A percentile compares a stretch with the other conserved stretches of the same genome.
Conservation (phyloP, 129 eudicot genomes). For the Escallonia rubra region DNA sequence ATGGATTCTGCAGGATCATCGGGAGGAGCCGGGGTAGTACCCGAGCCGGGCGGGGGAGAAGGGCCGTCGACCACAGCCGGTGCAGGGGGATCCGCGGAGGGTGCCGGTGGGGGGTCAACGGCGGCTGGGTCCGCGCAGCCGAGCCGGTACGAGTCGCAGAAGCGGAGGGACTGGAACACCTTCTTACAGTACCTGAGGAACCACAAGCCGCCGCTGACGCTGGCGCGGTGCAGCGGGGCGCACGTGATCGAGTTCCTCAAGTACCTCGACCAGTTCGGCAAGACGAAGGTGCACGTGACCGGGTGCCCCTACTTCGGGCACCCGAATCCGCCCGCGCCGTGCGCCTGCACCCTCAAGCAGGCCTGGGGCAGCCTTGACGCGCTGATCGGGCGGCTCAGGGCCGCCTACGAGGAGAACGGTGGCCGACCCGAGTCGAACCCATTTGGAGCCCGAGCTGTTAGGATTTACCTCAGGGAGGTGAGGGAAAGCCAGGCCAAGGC, state of each 20-base stretch:
- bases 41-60: constrained; percentile 11
- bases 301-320: constrained; percentile 64
- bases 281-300: constrained; percentile 61
- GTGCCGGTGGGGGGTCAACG: constrained; percentile 10
- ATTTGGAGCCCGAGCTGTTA: constrained; percentile 61
- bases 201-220: constrained; percentile 63
- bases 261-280: constrained; percentile 68
- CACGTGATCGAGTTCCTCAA: constrained; percentile 74
- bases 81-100: neutral
- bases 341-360: constrained; percentile 53
- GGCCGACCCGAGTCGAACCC: constrained; percentile 66
- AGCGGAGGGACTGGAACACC: constrained; percentile 76
- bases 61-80: constrained; percentile 6
- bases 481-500: constrained; percentile 72
- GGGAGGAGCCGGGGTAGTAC: constrained; percentile 5
- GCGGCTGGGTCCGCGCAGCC: constrained; percentile 28
- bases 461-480: constrained; percentile 70
- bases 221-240: constrained; percentile 62
- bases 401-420: constrained; percentile 68
- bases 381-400: constrained; percentile 59
- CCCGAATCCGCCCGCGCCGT: constrained; percentile 64
- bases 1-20: constrained; percentile 24
- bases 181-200: constrained; percentile 54
- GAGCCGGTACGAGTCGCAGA: constrained; percentile 72
- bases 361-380: constrained; percentile 83